Conservation (phyloP, 1,139 yeast species). For the Suhomyces choctaworum region DNA sequence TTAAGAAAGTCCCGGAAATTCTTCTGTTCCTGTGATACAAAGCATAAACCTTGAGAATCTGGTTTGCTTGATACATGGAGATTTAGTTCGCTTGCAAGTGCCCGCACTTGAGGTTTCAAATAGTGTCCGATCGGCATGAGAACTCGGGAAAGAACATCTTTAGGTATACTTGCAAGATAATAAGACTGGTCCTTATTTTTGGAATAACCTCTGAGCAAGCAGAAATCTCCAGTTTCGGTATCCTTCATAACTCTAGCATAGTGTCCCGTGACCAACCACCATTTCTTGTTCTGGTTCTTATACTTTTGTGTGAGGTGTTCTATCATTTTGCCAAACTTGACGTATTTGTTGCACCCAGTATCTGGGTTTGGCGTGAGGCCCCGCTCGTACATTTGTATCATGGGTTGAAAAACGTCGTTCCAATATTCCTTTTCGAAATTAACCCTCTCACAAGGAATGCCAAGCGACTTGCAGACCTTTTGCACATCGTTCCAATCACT, state of each 20-base stretch:
- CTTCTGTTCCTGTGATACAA: slow-evolving; percentile 74
- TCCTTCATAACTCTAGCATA: slow-evolving; percentile 64
- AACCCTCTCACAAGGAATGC: slow-evolving; percentile 71
- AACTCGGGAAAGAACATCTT: slow-evolving; percentile 45
- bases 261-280: slow-evolving; percentile 97
- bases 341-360: slow-evolving; percentile 77
- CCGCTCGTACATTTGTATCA: slow-evolving; percentile 65
- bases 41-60: slow-evolving; percentile 94
- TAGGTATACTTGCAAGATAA: slow-evolving; percentile 70
- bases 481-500: slow-evolving; percentile 87
- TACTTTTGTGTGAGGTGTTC: slow-evolving; percentile 49
- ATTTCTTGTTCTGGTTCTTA: slow-evolving; percentile 29
- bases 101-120: slow-evolving; percentile 72
- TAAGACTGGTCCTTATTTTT: slow-evolving; percentile 84
- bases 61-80: slow-evolving; percentile 75
- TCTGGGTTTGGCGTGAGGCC: slow-evolving; percentile 97
- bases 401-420: slow-evolving; percentile 89
- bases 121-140: slow-evolving; percentile 80
- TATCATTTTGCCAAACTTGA: slow-evolving; percentile 80
- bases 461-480: slow-evolving; percentile 56
- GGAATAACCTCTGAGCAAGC: slow-evolving; percentile 61
- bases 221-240: slow-evolving; percentile 31
- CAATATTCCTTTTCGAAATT: slow-evolving; percentile 91
- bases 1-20: slow-evolving; percentile 72
- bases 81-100: slow-evolving; percentile 53